Conservation (phyloP, 2,329 filamentous ascomycete genomes). For the Aspergillus sp. region DNA sequence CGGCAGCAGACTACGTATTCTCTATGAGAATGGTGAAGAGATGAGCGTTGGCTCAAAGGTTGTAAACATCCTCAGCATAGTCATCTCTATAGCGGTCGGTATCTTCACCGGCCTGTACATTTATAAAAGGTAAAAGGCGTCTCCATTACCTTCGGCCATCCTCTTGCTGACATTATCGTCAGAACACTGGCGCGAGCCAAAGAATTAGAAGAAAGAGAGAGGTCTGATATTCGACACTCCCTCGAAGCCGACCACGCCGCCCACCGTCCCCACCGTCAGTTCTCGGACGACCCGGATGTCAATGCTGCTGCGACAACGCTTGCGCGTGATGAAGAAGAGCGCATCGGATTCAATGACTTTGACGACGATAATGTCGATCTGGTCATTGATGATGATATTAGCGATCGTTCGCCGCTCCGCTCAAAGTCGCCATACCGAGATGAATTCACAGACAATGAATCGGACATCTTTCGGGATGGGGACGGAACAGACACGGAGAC, state of each 20-base stretch:
- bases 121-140: slow-evolving; percentile 63
- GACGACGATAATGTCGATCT: slow-evolving; percentile 47
- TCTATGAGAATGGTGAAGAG: slow-evolving; percentile 80
- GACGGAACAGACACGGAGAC: slow-evolving; percentile 45
- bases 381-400: slow-evolving; percentile 53
- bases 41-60: slow-evolving; percentile 80
- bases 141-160: too few relatives aligned
- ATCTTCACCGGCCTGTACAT: slow-evolving; percentile 80
- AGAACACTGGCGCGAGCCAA: slow-evolving; percentile 55
- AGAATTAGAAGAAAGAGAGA: slow-evolving; percentile 54
- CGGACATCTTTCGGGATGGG: slow-evolving; percentile 51
- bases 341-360: slow-evolving; percentile 46
- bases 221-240: slow-evolving; percentile 43
- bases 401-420: slow-evolving; percentile 31
- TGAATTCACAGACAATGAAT: slow-evolving; percentile 59
- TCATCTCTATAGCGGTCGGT: slow-evolving; percentile 72
- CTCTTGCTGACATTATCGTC: not conserved
- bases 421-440: slow-evolving; percentile 54
- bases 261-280: slow-evolving; percentile 38
- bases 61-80: slow-evolving; percentile 82
- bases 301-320: slow-evolving; percentile 46
- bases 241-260: slow-evolving; percentile 40
- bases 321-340: slow-evolving; percentile 49
- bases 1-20: slow-evolving; percentile 76
- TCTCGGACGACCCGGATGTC: slow-evolving; percentile 46